These are phyloP conservation scores for Tetradesmus obliquus DNA, from an alignment of 139 green algal species.

Conservation along the genomic window DNA sequence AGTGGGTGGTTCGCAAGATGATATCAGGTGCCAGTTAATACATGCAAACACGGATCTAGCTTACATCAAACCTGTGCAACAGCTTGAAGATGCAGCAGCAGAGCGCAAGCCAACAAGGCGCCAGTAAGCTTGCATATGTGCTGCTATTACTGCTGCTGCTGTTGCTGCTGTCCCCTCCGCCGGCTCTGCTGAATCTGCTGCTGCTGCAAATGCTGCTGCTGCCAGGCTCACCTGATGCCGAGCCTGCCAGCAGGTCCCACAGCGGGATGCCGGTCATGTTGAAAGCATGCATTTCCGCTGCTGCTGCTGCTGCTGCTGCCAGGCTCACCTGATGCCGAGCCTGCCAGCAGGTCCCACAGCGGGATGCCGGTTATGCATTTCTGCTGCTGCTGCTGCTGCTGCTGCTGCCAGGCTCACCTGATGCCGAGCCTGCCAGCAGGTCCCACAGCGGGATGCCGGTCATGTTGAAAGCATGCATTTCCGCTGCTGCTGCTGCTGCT, in stretches of 20 bases:
- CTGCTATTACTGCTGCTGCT: not conserved
- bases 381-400: slow-evolving; percentile 19
- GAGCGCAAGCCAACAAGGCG: too few species aligned
- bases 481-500: slow-evolving; percentile 22
- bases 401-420: not conserved
- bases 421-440: slow-evolving; percentile 75
- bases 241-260: slow-evolving; percentile 80
- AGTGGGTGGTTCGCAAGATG: too few species aligned
- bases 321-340: slow-evolving; percentile 57
- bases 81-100: too few species aligned
- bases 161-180: too few species aligned
- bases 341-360: slow-evolving; percentile 79
- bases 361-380: slow-evolving; percentile 22
- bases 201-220: not conserved
- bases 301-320: slow-evolving; percentile 30
- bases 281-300: not conserved
- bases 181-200: too few species aligned
- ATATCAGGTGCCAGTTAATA: too few species aligned
- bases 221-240: slow-evolving; percentile 31
- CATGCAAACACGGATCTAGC: too few species aligned
- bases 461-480: too few species aligned
- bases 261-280: slow-evolving; percentile 11
- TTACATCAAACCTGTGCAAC: too few species aligned
- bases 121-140: too few species aligned
- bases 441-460: slow-evolving; percentile 57